Percentiles rank a stretch among this genome's conserved stretches.
Evolutionary conservation across 2,329 filamentous ascomycete species (phyloP).

Genomic region (Ceratocystis cacaofunesta): DNA sequence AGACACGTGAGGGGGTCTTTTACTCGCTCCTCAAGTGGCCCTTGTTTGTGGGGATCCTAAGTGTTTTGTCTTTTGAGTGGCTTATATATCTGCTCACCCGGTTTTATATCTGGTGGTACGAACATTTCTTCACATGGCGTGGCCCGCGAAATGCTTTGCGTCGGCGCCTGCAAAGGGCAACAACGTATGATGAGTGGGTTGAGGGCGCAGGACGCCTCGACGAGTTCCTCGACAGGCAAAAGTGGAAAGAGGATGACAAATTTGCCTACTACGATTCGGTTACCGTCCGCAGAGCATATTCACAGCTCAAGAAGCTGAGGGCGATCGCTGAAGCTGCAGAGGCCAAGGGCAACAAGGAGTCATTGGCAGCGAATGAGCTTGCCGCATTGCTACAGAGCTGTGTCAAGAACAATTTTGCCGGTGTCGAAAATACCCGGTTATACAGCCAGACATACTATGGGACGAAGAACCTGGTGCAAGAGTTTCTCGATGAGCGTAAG

Average conservation of each 20-base stretch:
- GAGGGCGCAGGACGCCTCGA: conserved; percentile 66
- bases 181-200: conserved; percentile 73
- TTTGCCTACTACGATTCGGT: conserved; percentile 79
- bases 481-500: conserved; percentile 69
- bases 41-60: conserved; percentile 48
- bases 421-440: conserved; percentile 82
- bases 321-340: conserved; percentile 40
- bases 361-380: conserved; percentile 42
- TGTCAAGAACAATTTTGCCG: conserved; percentile 95
- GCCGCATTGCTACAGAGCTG: conserved; percentile 70
- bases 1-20: conserved; percentile 85
- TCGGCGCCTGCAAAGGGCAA: conserved; percentile 53
- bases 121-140: conserved; percentile 81
- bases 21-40: conserved; percentile 89
- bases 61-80: conserved; percentile 18
- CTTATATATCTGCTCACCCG: conserved; percentile 65
- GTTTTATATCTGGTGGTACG: conserved; percentile 82
- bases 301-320: conserved; percentile 55
- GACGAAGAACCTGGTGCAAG: conserved; percentile 87
- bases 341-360: conserved; percentile 23
- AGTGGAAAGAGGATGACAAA: conserved; percentile 64
- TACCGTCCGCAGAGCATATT: conserved; percentile 62
- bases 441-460: conserved; percentile 97
- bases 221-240: conserved; percentile 60
- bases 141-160: conserved; percentile 61